phyloP scores from a whole-genome alignment of 192 early-diverging fungal species.

The Coemansia sp. region DNA sequence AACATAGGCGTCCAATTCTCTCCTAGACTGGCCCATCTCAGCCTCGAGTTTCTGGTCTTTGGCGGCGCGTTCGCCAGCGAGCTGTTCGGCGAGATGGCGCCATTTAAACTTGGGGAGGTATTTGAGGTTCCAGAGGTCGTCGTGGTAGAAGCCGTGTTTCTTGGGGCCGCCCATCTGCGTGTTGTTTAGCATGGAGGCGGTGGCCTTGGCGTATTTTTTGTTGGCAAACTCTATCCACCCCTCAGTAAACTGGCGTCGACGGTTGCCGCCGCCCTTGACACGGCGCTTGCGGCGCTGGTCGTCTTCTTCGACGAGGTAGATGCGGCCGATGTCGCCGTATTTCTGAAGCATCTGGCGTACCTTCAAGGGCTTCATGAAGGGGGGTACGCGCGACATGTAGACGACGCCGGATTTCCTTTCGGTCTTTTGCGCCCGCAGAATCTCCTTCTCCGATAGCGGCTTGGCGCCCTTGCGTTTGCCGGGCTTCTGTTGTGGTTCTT shows the following conservation, averaged over 20 bases:
- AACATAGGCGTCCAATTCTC: conserved; percentile 85
- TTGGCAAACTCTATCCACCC: conserved; percentile 98
- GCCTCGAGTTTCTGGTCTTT: conserved; percentile 77
- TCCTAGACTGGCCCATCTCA: conserved; percentile 81
- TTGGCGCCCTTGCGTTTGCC: conserved; percentile 7
- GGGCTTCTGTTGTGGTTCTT: neutral
- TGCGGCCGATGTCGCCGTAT: conserved; percentile 76
- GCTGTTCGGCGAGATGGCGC: conserved; percentile 91
- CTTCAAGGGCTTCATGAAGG: conserved; percentile 87
- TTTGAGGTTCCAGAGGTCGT: conserved; percentile 97
- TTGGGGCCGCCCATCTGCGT: conserved; percentile 78
- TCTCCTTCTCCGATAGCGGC: conserved; percentile 38
- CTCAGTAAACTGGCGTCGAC: conserved; percentile 82
- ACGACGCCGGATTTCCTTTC: conserved; percentile 74
- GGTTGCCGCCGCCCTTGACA: conserved; percentile 86
- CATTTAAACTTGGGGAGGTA: conserved; percentile 97
- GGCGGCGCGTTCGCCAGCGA: conserved; percentile 74
- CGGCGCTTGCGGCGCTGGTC: conserved; percentile 66
- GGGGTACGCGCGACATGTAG: conserved; percentile 90
- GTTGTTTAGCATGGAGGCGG: conserved; percentile 78
- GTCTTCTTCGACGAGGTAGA: conserved; percentile 89
- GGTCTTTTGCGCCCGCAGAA: conserved; percentile 57
- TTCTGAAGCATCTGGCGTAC: conserved; percentile 72
- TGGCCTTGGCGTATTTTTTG: conserved; percentile 83
- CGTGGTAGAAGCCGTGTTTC: conserved; percentile 82